Percentiles rank a stretch among this genome's conserved stretches.
Conservation (phyloP, 83 land plant species). For the Picea abies region DNA sequence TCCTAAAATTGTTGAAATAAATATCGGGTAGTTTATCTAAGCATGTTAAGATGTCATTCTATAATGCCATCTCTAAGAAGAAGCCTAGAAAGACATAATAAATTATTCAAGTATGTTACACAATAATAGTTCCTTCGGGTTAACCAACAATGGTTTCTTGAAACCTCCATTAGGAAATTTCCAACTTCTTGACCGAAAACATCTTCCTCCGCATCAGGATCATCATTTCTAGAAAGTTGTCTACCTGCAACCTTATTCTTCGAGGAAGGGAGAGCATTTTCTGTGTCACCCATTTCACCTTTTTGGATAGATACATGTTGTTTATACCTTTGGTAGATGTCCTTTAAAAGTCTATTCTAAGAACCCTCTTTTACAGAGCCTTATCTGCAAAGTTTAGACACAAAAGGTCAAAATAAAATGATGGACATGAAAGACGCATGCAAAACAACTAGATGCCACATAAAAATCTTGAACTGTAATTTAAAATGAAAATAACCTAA, state of each 20-base stretch:
- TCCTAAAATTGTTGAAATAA: no score
- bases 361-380: neutral
- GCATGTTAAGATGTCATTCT: no score
- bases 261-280: constrained; percentile 50
- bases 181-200: constrained; percentile 53
- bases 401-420: neutral
- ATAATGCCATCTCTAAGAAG: no score
- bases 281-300: constrained; percentile 58
- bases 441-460: neutral
- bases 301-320: neutral
- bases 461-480: neutral
- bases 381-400: constrained; percentile 1
- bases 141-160: no score
- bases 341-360: neutral
- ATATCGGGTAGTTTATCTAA: no score
- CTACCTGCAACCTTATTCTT: constrained; percentile 88
- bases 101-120: no score
- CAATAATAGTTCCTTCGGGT: no score
- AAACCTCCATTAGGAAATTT: constrained; percentile 36
- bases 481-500: neutral
- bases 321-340: neutral
- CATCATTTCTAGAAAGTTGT: constrained; percentile 78
- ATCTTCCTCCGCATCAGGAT: constrained; percentile 69
- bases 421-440: neutral
- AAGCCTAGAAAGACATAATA: no score